Evolutionary conservation across 768 basidiomycete species (phyloP), one percentile per base, ranked within the genome.

Genomic region (Phanerodontia chrysosporium): DNA sequence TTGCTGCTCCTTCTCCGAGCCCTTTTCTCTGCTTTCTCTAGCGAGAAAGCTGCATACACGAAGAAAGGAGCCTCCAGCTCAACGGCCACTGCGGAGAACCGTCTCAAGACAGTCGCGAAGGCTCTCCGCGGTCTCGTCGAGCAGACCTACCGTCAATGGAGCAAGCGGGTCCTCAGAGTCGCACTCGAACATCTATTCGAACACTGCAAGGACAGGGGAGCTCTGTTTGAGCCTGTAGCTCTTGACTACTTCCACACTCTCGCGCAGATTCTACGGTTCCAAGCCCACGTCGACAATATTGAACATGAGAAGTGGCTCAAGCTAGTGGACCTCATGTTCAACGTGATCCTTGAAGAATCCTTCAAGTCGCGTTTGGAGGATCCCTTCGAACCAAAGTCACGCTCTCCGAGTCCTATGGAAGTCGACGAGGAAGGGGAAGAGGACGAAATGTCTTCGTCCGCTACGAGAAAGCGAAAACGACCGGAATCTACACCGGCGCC

Each of bases 211-310:
- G 66, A 83, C 65, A 74, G 77, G 22, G 76, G 78, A 36, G 68
- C 76, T 35, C 73, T 97, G 14, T 78, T 87, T 60, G 67, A 75
- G 3, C 83, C 86, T 0, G 78, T 93, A 3, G 85, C 90, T 12
- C 72, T 91, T 62, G 85, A 95, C 70, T 95, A 93, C 70, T 77
- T 89, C 57, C 95, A 95, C 69, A 80, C 89, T 0, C 75, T 97
- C 51, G 82, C 82, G 57, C 76, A 74, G 58, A 67, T 98, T 9
- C 74, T 92, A 53, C 75, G 75, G 58, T 87, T 84, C 70, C 69
- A 74, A 2, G 87, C 92, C 2, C 95, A 98, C 72, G 76, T 95
- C 57, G 89, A 95, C 45, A 84, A 88, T 64, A 66, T 95, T 53
- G 83, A 83, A 10, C 74, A 80, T 35, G 74, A 75, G 1, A 73